phyloP scores from a whole-genome alignment of 2,329 filamentous ascomycete genomes.

The Apiospora kogelbergensis region DNA sequence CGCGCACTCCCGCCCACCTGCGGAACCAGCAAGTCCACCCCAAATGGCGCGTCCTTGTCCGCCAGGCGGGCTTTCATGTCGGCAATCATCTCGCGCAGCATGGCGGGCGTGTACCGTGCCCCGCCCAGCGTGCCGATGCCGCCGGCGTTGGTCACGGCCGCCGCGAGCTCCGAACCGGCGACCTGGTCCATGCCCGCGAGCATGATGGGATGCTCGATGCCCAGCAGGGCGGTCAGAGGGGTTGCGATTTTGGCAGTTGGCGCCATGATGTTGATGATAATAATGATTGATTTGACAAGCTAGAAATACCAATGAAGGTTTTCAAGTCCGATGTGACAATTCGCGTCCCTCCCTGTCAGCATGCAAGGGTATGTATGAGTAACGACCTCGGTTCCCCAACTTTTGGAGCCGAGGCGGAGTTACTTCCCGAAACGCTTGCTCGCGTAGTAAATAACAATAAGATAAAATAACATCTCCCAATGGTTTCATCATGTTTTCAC shows the following conservation, averaged over 20 bases:
- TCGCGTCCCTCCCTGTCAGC: not conserved
- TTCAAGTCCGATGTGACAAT: too few species aligned
- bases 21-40: constrained; percentile 34
- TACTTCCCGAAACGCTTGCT: not conserved
- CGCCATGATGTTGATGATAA: constrained; percentile 12
- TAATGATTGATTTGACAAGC: not conserved
- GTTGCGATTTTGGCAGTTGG: constrained; percentile 59
- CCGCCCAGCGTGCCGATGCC: constrained; percentile 94
- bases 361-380: not conserved
- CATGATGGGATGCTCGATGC: constrained; percentile 91
- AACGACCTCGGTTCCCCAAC: not conserved
- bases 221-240: constrained; percentile 86
- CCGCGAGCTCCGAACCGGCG: constrained; percentile 89
- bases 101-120: constrained; percentile 90
- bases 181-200: constrained; percentile 98
- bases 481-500: not conserved
- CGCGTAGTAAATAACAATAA: not conserved
- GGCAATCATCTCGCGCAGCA: constrained; percentile 88
- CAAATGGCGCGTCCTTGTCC: constrained; percentile 74
- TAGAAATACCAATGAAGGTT: too few species aligned
- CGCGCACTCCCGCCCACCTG: constrained; percentile 33
- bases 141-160: constrained; percentile 92
- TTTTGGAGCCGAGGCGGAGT: not conserved
- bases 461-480: not conserved
- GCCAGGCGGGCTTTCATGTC: constrained; percentile 83